These are phyloP conservation scores for Beauveria scarabaeidicola DNA, from an alignment of 2,329 filamentous ascomycete species.

Conservation along the genomic window DNA sequence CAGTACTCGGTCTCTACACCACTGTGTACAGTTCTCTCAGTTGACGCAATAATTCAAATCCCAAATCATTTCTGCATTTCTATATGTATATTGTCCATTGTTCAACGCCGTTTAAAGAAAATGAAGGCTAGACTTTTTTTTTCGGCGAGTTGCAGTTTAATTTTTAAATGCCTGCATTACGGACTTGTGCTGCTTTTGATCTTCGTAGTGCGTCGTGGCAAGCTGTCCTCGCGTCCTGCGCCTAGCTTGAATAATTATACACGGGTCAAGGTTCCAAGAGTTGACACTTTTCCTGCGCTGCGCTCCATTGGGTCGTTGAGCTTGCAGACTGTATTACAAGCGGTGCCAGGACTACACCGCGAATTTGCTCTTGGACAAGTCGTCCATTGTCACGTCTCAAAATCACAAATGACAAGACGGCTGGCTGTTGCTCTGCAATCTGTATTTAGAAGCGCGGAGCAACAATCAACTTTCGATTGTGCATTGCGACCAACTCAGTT, in stretches of 20 bases:
- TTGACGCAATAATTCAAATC: background rate
- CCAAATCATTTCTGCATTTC: conserved; percentile 5
- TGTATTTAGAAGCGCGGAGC: no score
- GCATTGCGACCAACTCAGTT: conserved; percentile 6
- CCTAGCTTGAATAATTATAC: conserved; percentile 6
- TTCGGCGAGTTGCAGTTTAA: background rate
- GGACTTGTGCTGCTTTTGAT: background rate
- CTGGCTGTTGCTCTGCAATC: background rate
- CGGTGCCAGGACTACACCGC: background rate
- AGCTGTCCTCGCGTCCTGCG: conserved; percentile 7
- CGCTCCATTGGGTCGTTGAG: background rate
- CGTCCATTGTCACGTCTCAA: background rate
- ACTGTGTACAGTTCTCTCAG: background rate
- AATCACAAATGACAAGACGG: background rate
- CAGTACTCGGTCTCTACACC: no score
- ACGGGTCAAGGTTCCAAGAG: background rate
- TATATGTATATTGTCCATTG: background rate
- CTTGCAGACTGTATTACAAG: background rate
- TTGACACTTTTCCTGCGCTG: background rate
- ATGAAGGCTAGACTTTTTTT: background rate
- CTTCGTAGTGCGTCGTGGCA: background rate
- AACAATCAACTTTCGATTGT: background rate
- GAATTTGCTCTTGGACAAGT: background rate
- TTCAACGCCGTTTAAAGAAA: conserved; percentile 10
- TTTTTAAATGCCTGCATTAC: background rate